A percentile compares a stretch with the other conserved stretches of the same genome.
Conservation (phyloP, 2,329 filamentous ascomycete species). For the Rhinocladiella mackenziei region DNA sequence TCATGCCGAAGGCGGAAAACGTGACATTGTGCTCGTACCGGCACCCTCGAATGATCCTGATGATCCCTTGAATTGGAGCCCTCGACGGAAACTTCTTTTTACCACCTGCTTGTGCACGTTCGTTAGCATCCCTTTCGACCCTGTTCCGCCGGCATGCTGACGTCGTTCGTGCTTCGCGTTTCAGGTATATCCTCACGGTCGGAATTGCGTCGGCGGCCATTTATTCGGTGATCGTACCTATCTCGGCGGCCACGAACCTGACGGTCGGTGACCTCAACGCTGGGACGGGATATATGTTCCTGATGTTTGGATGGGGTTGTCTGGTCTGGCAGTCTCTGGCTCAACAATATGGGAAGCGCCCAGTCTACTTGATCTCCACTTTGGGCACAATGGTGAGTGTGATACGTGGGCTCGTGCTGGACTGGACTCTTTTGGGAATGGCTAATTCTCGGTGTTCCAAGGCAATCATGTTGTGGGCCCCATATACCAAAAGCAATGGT, state of each 20-base stretch:
- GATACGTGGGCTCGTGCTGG: constrained; percentile 44
- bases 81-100: constrained; percentile 34
- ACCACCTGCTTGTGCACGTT: constrained; percentile 34
- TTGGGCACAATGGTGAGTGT: constrained; percentile 30
- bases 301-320: constrained; percentile 42
- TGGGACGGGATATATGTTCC: constrained; percentile 43
- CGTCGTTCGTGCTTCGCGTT: neutral
- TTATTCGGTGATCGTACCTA: constrained; percentile 36
- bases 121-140: constrained; percentile 31
- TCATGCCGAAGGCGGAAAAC: constrained; percentile 21
- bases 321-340: constrained; percentile 48
- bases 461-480: constrained; percentile 44
- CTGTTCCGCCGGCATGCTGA: constrained; percentile 33
- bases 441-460: constrained; percentile 28
- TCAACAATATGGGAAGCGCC: constrained; percentile 40
- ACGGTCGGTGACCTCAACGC: constrained; percentile 44
- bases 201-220: constrained; percentile 34
- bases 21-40: constrained; percentile 35
- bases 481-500: constrained; percentile 41
- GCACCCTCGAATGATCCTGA: constrained; percentile 38
- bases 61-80: constrained; percentile 40
- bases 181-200: constrained; percentile 39
- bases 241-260: constrained; percentile 42
- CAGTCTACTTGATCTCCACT: constrained; percentile 32
- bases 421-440: constrained; percentile 41